Percentiles rank a stretch among this genome's conserved stretches.
These are phyloP conservation scores for Dacryopinax primogenitus DNA, from an alignment of 768 basidiomycete genomes.

Conservation along the genomic window DNA sequence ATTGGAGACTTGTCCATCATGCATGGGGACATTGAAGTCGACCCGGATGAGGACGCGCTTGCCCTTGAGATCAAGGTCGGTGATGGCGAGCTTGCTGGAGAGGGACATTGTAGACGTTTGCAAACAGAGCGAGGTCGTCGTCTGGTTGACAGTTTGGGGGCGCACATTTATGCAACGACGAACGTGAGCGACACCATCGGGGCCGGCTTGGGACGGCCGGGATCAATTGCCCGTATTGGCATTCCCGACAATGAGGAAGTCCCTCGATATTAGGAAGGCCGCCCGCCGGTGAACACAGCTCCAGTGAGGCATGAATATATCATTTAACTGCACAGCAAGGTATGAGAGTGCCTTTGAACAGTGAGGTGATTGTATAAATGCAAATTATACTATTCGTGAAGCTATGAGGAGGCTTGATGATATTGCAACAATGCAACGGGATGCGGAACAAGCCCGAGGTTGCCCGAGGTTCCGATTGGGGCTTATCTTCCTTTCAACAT, in stretches of 20 bases:
- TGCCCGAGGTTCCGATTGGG: neutral
- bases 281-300: no score
- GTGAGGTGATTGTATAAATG: no score
- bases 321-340: no score
- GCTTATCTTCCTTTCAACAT: neutral
- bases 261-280: no score
- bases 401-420: no score
- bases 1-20: conserved; percentile 87
- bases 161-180: neutral
- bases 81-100: conserved; percentile 86
- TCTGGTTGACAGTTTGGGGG: neutral
- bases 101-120: conserved; percentile 57
- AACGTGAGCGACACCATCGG: conserved; percentile 9
- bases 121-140: neutral
- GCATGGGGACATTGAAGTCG: conserved; percentile 91
- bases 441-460: neutral
- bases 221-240: neutral
- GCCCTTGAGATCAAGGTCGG: conserved; percentile 73
- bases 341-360: no score
- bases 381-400: no score
- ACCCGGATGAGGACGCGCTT: conserved; percentile 89
- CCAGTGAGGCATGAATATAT: no score
- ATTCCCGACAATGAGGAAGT: neutral
- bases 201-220: conserved; percentile 4
- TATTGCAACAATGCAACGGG: no score